phyloP scores from a whole-genome alignment of 2,329 filamentous ascomycete genomes.

The Paracoccidioides brasiliensis region DNA sequence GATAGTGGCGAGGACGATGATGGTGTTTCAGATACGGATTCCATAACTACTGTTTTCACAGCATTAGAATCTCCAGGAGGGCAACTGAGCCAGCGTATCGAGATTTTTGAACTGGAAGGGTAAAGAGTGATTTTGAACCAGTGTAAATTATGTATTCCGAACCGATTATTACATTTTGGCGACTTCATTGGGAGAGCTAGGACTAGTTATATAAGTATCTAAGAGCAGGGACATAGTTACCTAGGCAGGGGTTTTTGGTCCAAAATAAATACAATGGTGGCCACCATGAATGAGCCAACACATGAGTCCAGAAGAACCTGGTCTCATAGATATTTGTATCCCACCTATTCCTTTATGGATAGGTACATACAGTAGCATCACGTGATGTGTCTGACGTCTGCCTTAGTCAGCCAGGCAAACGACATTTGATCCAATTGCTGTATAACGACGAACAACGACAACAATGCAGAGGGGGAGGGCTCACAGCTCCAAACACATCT shows the following conservation, averaged over 20 bases:
- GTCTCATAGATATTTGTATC: too few species aligned
- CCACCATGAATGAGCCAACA: too few species aligned
- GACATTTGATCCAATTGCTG: too few species aligned
- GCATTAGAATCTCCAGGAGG: conserved; percentile 11
- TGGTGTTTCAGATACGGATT: conserved; percentile 13
- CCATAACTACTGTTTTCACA: conserved; percentile 17
- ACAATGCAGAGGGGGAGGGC: neutral
- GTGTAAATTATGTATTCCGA: neutral
- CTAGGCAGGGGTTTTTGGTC: too few species aligned
- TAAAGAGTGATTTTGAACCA: neutral
- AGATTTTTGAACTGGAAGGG: conserved; percentile 2
- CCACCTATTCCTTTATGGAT: too few species aligned
- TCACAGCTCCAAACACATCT: neutral
- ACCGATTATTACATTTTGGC: neutral
- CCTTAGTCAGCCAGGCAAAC: too few species aligned
- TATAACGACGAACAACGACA: neutral
- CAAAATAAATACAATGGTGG: too few species aligned
- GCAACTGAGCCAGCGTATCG: neutral
- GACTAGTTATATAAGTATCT: neutral
- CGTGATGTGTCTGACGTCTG: too few species aligned
- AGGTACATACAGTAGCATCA: too few species aligned
- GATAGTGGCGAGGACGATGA: neutral
- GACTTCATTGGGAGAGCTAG: too few species aligned
- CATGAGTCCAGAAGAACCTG: too few species aligned
- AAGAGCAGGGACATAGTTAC: too few species aligned